Evolutionary conservation across 2,329 filamentous ascomycete genomes (phyloP).

Genomic region (Aspergillus floridensis): DNA sequence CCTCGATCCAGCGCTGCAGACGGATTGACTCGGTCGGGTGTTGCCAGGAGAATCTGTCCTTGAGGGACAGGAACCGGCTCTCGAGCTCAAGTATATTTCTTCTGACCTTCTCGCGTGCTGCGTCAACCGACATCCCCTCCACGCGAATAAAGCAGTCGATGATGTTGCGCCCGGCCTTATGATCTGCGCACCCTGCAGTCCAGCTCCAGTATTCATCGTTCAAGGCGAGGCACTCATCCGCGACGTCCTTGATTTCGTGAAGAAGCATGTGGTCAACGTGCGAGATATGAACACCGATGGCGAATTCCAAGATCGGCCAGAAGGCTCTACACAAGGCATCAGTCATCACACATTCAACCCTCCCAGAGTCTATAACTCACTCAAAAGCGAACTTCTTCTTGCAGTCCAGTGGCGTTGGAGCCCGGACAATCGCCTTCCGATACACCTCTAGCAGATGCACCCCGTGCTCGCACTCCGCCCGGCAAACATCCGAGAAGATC

Average conservation of each 20-base stretch:
- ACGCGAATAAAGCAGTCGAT: not conserved
- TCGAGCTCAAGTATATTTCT: not conserved
- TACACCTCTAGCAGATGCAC: not conserved
- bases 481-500: not conserved
- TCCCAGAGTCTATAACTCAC: not conserved
- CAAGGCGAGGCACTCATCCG: not conserved
- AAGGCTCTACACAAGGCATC: not conserved
- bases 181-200: not conserved
- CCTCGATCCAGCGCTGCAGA: constrained; percentile 4
- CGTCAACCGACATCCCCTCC: not conserved
- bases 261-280: not conserved
- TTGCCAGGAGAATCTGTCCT: not conserved
- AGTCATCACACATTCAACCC: not conserved
- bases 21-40: constrained; percentile 2
- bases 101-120: not conserved
- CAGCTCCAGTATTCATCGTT: constrained; percentile 2
- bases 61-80: not conserved
- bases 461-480: not conserved
- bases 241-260: not conserved
- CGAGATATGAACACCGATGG: not conserved
- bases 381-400: not conserved
- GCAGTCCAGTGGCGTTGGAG: not conserved
- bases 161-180: not conserved
- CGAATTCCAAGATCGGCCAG: constrained; percentile 2
- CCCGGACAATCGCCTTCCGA: not conserved